Evolutionary conservation across 2,329 filamentous ascomycete genomes (phyloP), one percentile per base, ranked within the genome.

Genomic region (Trichoderma hamatum): DNA sequence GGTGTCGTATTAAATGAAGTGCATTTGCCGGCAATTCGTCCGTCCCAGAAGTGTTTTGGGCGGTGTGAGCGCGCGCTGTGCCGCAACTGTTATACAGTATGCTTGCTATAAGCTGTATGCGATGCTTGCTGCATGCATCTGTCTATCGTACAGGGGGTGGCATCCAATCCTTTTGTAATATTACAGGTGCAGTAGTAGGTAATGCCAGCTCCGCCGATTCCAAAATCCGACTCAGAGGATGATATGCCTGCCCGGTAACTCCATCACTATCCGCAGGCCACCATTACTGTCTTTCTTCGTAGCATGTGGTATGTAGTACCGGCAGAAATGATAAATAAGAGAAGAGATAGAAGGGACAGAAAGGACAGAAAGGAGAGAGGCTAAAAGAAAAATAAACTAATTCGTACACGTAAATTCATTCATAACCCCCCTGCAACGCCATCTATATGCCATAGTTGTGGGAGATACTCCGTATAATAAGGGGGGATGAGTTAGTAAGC

Each of bases 1-100:
- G 63, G 63, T 67, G 63, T 67, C 63, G 51, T 24, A 59, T 67
- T 66, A 19, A 59, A 51, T 55, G 34, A 32, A 67, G 36, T 58
- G 52, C 39, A 67, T 59, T 59, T 58, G 54, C 63, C 63, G 63
- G 63, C 63, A 67, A 67, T 67, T 67, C 63, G 28, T 67, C 54
- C 54, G 16, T 26, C n/a, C 21, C n/a, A 67, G 30, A 19, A 46
- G 34, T 43, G 11, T 7, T 30, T 24, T 51, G 54, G 63, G 63
- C 63, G 63, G 63, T 67, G 63, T 51, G 28, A 26, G 43, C 39
- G 39, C 39, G 39, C 39, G 39, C 39, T 43, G 39, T n/a, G n/a
- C 39, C 39, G 39, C 39, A 43, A 43, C 39, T 43, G 19, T 43
- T 19, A 36, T 54, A n/a, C n/a, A 64, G 51, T 54, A 65, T 24